Evolutionary conservation across 176 grass and related monocot species (phyloP).

Genomic region (Aegilops longissima): DNA sequence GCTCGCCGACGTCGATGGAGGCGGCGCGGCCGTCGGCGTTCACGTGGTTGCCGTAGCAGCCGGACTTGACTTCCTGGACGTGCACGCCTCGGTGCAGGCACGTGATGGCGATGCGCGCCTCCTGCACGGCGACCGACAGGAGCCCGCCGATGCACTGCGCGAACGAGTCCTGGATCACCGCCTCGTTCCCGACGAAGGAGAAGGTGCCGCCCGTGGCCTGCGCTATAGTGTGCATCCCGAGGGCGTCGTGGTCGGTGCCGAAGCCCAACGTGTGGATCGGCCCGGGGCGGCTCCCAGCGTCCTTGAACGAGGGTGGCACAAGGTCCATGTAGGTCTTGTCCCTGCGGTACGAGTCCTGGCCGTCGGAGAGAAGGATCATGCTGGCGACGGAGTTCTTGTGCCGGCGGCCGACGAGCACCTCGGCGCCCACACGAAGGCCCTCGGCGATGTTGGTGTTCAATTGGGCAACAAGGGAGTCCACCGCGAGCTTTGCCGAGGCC

Average conservation of each 20-base stretch:
- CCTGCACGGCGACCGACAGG: not conserved
- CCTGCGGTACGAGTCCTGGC: constrained; percentile 37
- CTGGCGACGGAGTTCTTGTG: constrained; percentile 56
- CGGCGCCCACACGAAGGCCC: constrained; percentile 48
- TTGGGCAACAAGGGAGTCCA: constrained; percentile 32
- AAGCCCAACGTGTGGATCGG: constrained; percentile 74
- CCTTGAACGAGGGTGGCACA: constrained; percentile 40
- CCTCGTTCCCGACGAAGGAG: constrained; percentile 67
- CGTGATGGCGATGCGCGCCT: not conserved
- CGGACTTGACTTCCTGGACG: constrained; percentile 45
- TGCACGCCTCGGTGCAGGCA: constrained; percentile 36
- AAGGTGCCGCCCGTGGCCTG: constrained; percentile 69
- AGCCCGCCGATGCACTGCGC: not conserved
- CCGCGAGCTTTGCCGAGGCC: constrained; percentile 44
- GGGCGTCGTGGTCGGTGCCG: constrained; percentile 66
- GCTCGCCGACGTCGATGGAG: constrained; percentile 59
- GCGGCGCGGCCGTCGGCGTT: constrained; percentile 24
- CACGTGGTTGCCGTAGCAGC: constrained; percentile 48
- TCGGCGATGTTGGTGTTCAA: constrained; percentile 58
- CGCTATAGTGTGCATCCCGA: constrained; percentile 59
- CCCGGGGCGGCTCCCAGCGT: not conserved
- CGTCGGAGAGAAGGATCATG: constrained; percentile 77
- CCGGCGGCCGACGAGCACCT: constrained; percentile 53
- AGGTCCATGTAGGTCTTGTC: constrained; percentile 47
- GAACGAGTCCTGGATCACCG: constrained; percentile 51